Base-by-base conservation (phyloP, 1,139 yeast genomes). In the Yamadazyma triangularis region DNA sequence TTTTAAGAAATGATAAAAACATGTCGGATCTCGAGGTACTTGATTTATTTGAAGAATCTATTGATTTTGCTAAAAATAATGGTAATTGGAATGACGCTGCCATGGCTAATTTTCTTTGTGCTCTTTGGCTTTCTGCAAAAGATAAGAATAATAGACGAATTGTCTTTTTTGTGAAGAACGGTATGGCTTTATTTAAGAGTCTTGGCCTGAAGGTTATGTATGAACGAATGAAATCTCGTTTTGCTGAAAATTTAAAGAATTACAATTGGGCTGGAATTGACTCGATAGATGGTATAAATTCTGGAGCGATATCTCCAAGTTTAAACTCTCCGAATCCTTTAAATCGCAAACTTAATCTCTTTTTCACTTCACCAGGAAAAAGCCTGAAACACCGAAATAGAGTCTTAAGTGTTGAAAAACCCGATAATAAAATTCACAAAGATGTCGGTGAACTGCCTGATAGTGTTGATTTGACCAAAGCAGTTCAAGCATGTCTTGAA, bases 21-120 rank as follows among this genome's bases (percentile, higher is more conserved):
- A 32, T 39, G 2, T 28, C 39, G 8, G 57, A 61, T 14, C 48
- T 74, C 23, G 60, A 54, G 15, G 53, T 64, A 3, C 47, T 74
- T 11, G 79, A 73, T 36, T 41, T 54, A 11, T 74, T 66, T 45
- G 76, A 72, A 36, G 68, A 59, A 24, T 70, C 78, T 0, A 57
- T 73, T 13, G 68, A 62, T 14, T 33, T 39, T 4, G 70, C 75
- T 1, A 47, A 51, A 11, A 42, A 44, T 11, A 40, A 49, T 22
- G 57, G 58, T 3, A 47, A 56, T 19, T 50, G 58, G 44, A 54
- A 60, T 23, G 77, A 70, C 31, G 61, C 60, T 4, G 77, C 72
- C 1, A 48, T 66, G 41, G 60, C 61, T 4, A 56, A 64, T 36
- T 65, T 66, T 29, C 51, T 67, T 13, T 72, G 78, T 50, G 76